Percentiles rank a stretch among this genome's conserved stretches.
Evolutionary conservation across 164 flowering plant genomes (phyloP).

Genomic region (Nymphaea thermarum): DNA sequence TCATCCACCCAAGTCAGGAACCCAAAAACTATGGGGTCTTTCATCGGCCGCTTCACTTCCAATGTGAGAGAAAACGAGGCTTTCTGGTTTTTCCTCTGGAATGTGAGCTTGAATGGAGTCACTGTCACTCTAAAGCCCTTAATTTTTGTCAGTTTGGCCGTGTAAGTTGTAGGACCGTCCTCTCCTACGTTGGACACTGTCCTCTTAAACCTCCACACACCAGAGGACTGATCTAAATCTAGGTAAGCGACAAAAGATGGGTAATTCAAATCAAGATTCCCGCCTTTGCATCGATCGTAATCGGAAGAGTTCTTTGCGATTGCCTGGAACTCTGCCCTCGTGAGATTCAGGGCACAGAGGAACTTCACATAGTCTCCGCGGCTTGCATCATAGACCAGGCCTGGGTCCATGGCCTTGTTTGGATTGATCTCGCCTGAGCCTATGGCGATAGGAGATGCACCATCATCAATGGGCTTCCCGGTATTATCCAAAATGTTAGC

Average conservation of each 20-base stretch:
- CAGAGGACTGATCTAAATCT: conserved; percentile 10
- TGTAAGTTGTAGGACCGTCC: conserved; percentile 22
- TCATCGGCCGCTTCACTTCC: background rate
- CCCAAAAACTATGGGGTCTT: conserved; percentile 10
- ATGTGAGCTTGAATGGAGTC: conserved; percentile 29
- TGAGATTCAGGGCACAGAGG: conserved; percentile 45
- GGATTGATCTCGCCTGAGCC: conserved; percentile 66
- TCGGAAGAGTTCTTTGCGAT: conserved; percentile 21
- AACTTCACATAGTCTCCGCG: conserved; percentile 36
- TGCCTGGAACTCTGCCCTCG: conserved; percentile 23
- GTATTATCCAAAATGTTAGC: conserved; percentile 33
- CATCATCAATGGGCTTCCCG: conserved; percentile 19
- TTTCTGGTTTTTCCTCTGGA: conserved; percentile 34
- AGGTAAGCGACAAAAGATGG: conserved; percentile 48
- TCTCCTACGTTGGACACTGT: conserved; percentile 54
- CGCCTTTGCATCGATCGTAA: conserved; percentile 19
- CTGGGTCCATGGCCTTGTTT: conserved; percentile 60
- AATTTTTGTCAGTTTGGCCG: background rate
- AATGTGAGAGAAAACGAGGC: conserved; percentile 14
- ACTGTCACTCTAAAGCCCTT: conserved; percentile 19
- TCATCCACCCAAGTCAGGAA: conserved; percentile 27
- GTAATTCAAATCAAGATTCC: conserved; percentile 49
- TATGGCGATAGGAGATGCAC: conserved; percentile 46
- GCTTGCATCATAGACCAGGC: conserved; percentile 39
- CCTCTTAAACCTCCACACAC: conserved; percentile 25